Evolutionary conservation across 257 asterid genomes (phyloP).

Genomic region (Primulina tabacum): DNA sequence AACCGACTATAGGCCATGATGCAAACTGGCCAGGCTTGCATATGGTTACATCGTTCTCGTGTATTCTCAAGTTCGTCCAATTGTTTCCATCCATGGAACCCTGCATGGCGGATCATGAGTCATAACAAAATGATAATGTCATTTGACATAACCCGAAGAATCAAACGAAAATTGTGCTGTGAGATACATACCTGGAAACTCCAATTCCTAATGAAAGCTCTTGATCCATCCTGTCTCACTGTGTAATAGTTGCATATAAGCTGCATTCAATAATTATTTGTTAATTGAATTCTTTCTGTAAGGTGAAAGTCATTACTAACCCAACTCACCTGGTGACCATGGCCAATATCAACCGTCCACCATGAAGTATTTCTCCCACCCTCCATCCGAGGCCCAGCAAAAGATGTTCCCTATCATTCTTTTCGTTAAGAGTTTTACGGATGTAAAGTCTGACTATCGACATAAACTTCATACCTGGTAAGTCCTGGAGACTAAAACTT

Average conservation of each 20-base stretch:
- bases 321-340: slow-evolving; percentile 75
- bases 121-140: not conserved
- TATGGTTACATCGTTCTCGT: slow-evolving; percentile 72
- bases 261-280: slow-evolving; percentile 34
- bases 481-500: slow-evolving; percentile 87
- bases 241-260: slow-evolving; percentile 97
- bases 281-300: not conserved
- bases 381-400: slow-evolving; percentile 82
- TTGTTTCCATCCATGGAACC: slow-evolving; percentile 81
- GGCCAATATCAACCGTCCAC: slow-evolving; percentile 96
- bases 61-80: slow-evolving; percentile 80
- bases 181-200: slow-evolving; percentile 62
- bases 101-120: slow-evolving; percentile 31
- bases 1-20: slow-evolving; percentile 81
- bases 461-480: slow-evolving; percentile 54
- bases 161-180: not conserved
- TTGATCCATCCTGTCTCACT: slow-evolving; percentile 90
- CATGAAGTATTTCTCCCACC: slow-evolving; percentile 64
- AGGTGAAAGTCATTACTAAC: not conserved
- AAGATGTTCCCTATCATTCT: slow-evolving; percentile 68
- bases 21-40: slow-evolving; percentile 90
- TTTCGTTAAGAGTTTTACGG: not conserved
- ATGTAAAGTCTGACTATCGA: not conserved
- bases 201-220: slow-evolving; percentile 77
- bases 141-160: not conserved